Conservation (phyloP, 225 moss, liverwort and hornwort species). For the Takakia lepidozioides region DNA sequence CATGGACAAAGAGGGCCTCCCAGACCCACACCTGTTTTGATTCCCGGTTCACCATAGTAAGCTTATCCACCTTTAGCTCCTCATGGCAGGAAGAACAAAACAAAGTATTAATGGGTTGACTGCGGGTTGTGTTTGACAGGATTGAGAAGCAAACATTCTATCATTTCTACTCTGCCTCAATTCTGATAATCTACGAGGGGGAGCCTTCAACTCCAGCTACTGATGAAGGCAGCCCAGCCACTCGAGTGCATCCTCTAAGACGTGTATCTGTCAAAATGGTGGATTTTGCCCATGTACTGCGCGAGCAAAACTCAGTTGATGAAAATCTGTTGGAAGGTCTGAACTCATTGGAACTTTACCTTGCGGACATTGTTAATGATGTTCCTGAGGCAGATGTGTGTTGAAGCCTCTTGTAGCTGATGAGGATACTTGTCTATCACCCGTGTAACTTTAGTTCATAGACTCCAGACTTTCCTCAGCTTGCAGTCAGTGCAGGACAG, state of each 20-base stretch:
- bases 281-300: slow-evolving; percentile 58
- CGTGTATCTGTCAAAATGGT: slow-evolving; percentile 36
- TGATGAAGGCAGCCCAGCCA: slow-evolving; percentile 62
- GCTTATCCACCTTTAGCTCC: neutral
- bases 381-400: neutral
- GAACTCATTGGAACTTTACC: slow-evolving; percentile 28
- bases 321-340: slow-evolving; percentile 42
- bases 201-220: slow-evolving; percentile 22
- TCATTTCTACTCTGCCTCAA: slow-evolving; percentile 66
- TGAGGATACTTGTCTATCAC: too few relatives aligned
- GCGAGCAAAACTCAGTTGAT: slow-evolving; percentile 23
- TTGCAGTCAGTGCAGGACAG: too few relatives aligned
- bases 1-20: too few relatives aligned
- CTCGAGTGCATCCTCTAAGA: slow-evolving; percentile 9
- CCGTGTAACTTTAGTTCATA: too few relatives aligned
- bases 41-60: neutral
- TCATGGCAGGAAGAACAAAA: too few relatives aligned
- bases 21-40: too few relatives aligned
- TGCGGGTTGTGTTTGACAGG: slow-evolving; percentile 26
- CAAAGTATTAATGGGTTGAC: neutral
- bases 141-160: slow-evolving; percentile 69
- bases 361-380: slow-evolving; percentile 22
- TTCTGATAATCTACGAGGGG: slow-evolving; percentile 68
- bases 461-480: too few relatives aligned
- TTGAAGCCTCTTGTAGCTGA: too few relatives aligned